Conservation (phyloP, 805 yeast species). For the Barnettozyma salicaria region DNA sequence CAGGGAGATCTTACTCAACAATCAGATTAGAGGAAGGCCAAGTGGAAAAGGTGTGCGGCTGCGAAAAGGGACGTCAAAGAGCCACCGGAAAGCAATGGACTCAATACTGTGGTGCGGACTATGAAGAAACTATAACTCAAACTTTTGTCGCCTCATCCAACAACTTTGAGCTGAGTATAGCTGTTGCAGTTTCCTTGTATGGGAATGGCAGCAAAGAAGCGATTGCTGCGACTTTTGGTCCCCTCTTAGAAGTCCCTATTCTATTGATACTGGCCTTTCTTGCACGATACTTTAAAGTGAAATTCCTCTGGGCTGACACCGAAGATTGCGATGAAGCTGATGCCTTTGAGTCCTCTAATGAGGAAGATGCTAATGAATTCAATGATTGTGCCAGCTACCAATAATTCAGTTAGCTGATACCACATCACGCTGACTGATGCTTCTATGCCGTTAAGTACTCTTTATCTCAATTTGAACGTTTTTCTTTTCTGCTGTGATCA, state of each 20-base stretch:
- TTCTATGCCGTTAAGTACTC: too few species aligned
- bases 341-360: neutral
- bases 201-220: slow-evolving; percentile 48
- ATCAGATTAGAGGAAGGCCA: slow-evolving; percentile 5
- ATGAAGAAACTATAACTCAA: slow-evolving; percentile 41
- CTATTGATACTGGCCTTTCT: slow-evolving; percentile 34
- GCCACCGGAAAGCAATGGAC: slow-evolving; percentile 1
- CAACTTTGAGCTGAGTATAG: slow-evolving; percentile 43
- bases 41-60: slow-evolving; percentile 30
- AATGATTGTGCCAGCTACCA: too few species aligned
- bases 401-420: too few species aligned
- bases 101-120: slow-evolving; percentile 34
- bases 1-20: slow-evolving; percentile 12
- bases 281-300: slow-evolving; percentile 28
- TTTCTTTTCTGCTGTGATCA: too few species aligned
- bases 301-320: slow-evolving; percentile 5
- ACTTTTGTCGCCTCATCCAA: slow-evolving; percentile 53
- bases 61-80: slow-evolving; percentile 27
- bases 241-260: slow-evolving; percentile 53
- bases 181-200: slow-evolving; percentile 46
- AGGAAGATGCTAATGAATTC: too few species aligned
- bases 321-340: neutral
- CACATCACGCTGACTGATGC: too few species aligned
- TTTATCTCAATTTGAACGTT: too few species aligned
- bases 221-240: slow-evolving; percentile 56